phyloP scores from a whole-genome alignment of 495 filamentous ascomycete genomes.

The Penicillium mononematosum region DNA sequence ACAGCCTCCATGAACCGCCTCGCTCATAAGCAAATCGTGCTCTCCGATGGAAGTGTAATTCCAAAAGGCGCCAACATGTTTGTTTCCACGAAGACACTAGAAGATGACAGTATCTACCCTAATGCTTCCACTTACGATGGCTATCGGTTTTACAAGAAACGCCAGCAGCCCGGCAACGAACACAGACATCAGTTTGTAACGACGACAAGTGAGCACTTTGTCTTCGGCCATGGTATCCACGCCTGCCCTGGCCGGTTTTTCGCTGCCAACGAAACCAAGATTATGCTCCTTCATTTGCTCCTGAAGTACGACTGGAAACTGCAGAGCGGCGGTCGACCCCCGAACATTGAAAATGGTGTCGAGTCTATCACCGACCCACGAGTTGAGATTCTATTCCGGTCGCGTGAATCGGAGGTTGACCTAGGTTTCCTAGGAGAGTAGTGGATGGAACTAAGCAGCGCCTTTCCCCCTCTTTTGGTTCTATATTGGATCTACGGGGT shows the following conservation, averaged over 20 bases:
- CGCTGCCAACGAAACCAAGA: slow-evolving; percentile 50
- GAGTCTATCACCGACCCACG: slow-evolving; percentile 32
- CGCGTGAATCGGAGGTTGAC: slow-evolving; percentile 30
- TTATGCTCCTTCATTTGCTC: slow-evolving; percentile 44
- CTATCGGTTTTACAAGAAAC: slow-evolving; percentile 46
- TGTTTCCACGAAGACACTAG: slow-evolving; percentile 32
- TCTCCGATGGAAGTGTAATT: slow-evolving; percentile 37
- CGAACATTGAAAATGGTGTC: slow-evolving; percentile 27
- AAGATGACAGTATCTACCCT: slow-evolving; percentile 45
- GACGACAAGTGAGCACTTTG: slow-evolving; percentile 43
- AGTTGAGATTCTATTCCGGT: slow-evolving; percentile 33
- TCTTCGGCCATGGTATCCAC: slow-evolving; percentile 52
- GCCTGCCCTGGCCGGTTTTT: slow-evolving; percentile 58
- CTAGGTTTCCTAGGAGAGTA: slow-evolving; percentile 27
- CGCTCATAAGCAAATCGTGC: slow-evolving; percentile 29
- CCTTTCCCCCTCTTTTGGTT: background rate
- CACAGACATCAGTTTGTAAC: slow-evolving; percentile 44
- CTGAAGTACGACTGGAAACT: slow-evolving; percentile 56
- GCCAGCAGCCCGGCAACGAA: slow-evolving; percentile 44
- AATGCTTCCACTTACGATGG: slow-evolving; percentile 46
- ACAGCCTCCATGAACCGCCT: slow-evolving; percentile 46
- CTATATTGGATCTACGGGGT: background rate
- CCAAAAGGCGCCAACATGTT: slow-evolving; percentile 37
- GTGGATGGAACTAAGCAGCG: background rate
- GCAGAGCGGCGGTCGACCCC: slow-evolving; percentile 22